Percentiles rank a stretch among this genome's conserved stretches.
These are phyloP conservation scores for Rhizoctonia solani DNA, from an alignment of 1,284 basidiomycete species.

Conservation along the genomic window DNA sequence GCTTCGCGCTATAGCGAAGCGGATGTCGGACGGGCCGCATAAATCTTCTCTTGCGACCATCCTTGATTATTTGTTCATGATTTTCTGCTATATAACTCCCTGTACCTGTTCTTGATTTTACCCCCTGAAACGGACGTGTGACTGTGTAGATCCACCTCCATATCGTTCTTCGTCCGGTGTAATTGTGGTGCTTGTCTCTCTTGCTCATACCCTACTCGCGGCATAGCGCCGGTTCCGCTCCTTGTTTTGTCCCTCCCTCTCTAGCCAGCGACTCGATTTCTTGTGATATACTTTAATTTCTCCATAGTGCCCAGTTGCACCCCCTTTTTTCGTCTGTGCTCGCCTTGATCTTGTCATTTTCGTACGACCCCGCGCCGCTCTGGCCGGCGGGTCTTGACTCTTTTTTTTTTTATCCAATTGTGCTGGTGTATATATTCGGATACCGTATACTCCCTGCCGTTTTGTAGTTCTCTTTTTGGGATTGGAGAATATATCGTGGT, in stretches of 20 bases:
- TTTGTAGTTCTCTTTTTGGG: not conserved
- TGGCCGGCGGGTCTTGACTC: not conserved
- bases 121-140: not conserved
- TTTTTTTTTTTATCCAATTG: not conserved
- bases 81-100: not conserved
- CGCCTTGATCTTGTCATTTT: not conserved
- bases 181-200: not conserved
- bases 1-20: constrained; percentile 28
- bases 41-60: not conserved
- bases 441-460: not conserved
- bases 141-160: not conserved
- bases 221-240: constrained; percentile 20
- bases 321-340: not conserved
- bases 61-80: not conserved
- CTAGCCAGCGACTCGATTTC: not conserved
- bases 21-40: constrained; percentile 24
- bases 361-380: not conserved
- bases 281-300: constrained; percentile 1
- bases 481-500: not conserved
- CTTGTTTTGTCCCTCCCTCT: not conserved
- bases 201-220: not conserved
- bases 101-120: not conserved
- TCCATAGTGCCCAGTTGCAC: constrained; percentile 23
- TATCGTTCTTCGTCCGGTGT: not conserved
- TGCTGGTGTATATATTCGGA: not conserved